These are phyloP conservation scores for Acacia pycnantha DNA, from an alignment of 331 rosid species.

Conservation along the genomic window DNA sequence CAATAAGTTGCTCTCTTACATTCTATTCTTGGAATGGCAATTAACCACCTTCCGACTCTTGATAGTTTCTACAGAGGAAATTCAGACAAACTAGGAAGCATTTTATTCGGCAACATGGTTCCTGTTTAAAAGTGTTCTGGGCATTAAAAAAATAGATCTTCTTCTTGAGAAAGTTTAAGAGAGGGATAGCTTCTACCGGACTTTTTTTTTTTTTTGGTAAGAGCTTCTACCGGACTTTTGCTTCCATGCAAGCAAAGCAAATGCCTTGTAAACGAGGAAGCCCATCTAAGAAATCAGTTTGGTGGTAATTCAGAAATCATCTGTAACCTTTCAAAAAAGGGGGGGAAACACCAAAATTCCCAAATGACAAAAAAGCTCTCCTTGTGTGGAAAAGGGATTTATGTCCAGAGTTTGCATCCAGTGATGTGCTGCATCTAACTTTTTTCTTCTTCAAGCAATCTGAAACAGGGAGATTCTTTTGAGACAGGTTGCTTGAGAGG, in stretches of 20 bases:
- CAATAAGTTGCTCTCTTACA: conserved; percentile 40
- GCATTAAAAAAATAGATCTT: not conserved
- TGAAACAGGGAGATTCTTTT: not conserved
- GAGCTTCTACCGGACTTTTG: not conserved
- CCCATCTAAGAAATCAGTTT: not conserved
- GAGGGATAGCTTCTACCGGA: not conserved
- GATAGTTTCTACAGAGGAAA: not conserved
- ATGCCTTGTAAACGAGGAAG: conserved; percentile 1
- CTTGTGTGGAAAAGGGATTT: not conserved
- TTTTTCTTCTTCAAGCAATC: conserved; percentile 15
- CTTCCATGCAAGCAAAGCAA: conserved; percentile 39
- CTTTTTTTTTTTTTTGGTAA: too few relatives aligned
- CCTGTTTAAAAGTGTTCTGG: not conserved
- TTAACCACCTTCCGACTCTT: conserved; percentile 20
- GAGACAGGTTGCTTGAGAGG: conserved; percentile 19
- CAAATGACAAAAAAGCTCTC: not conserved
- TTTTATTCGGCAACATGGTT: conserved; percentile 18
- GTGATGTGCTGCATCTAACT: not conserved
- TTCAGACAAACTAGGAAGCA: not conserved
- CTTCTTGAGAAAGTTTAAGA: not conserved
- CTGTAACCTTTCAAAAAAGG: not conserved
- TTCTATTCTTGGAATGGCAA: conserved; percentile 36
- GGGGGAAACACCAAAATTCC: not conserved
- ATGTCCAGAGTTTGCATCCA: not conserved
- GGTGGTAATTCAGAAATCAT: not conserved